phyloP scores from a whole-genome alignment of 345 rosid species.

The Bruguiera parviflora region DNA sequence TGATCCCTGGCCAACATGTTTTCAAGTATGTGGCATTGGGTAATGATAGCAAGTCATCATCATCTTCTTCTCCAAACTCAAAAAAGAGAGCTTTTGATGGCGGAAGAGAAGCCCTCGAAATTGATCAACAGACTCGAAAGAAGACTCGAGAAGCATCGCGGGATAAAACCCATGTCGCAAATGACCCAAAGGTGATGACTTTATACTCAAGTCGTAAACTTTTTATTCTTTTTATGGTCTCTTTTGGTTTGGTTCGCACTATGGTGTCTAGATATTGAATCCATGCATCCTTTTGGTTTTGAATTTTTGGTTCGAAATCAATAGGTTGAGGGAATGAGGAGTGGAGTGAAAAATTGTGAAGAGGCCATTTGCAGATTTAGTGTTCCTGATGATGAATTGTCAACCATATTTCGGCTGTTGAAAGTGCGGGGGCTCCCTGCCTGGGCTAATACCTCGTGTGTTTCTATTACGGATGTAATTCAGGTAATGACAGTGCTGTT shows the following conservation, averaged over 20 bases:
- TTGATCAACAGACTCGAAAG: constrained; percentile 36
- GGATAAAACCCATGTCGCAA: constrained; percentile 6
- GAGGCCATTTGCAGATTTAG: constrained; percentile 53
- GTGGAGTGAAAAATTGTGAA: constrained; percentile 15
- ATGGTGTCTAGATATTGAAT: neutral
- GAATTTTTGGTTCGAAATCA: constrained; percentile 5
- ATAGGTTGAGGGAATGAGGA: constrained; percentile 31
- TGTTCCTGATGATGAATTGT: constrained; percentile 40
- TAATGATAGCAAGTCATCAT: constrained; percentile 13
- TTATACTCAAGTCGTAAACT: neutral
- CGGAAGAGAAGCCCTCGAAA: constrained; percentile 2
- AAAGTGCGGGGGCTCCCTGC: constrained; percentile 66
- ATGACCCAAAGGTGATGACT: constrained; percentile 17
- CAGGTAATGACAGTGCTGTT: constrained; percentile 45
- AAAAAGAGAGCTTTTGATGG: constrained; percentile 30
- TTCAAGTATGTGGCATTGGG: constrained; percentile 46
- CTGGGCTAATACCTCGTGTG: constrained; percentile 86
- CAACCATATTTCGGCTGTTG: constrained; percentile 62
- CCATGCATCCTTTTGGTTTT: too few relatives aligned
- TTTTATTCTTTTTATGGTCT: neutral
- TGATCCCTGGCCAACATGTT: constrained; percentile 78
- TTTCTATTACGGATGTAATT: constrained; percentile 80
- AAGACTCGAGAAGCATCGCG: constrained; percentile 37
- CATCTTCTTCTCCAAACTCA: neutral
- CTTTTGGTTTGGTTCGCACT: neutral